Percentiles rank a stretch among this genome's conserved stretches.
These are phyloP conservation scores for Aotearoamyces nothofagi DNA, from an alignment of 2,329 filamentous ascomycete species.

Conservation along the genomic window DNA sequence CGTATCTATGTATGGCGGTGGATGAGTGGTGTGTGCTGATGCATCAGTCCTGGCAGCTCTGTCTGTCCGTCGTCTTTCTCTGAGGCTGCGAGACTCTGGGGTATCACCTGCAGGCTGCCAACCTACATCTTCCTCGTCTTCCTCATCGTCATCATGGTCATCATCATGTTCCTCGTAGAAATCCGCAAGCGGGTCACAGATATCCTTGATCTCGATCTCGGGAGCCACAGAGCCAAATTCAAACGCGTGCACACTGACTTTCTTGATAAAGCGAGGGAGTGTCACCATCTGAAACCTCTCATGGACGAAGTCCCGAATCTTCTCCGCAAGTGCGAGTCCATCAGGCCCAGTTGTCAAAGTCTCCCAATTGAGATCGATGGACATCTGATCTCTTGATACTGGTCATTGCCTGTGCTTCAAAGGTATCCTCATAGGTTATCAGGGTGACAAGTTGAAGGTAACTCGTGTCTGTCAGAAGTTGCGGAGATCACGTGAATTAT, in stretches of 20 bases:
- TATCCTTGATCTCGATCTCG: conserved; percentile 84
- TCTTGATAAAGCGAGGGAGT: conserved; percentile 90
- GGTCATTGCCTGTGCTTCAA: too few species aligned
- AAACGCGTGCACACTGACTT: conserved; percentile 87
- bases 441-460: conserved; percentile 2
- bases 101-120: conserved; percentile 7
- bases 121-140: conserved; percentile 27
- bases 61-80: conserved; percentile 20
- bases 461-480: conserved; percentile 2
- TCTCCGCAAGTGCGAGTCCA: conserved; percentile 68
- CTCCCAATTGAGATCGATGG: conserved; percentile 95
- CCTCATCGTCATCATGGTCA: conserved; percentile 39
- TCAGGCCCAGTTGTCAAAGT: conserved; percentile 80
- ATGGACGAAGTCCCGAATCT: conserved; percentile 86
- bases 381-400: too few species aligned
- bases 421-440: conserved; percentile 2
- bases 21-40: conserved; percentile 8
- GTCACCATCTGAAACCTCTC: conserved; percentile 87
- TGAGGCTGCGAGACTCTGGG: conserved; percentile 12
- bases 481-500: not conserved
- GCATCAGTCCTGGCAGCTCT: conserved; percentile 20
- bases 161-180: conserved; percentile 82
- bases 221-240: conserved; percentile 77
- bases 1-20: conserved; percentile 25
- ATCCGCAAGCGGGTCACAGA: conserved; percentile 86